These are phyloP conservation scores for Mimosa bimucronata DNA, from an alignment of 306 rosid species.

Conservation along the genomic window DNA sequence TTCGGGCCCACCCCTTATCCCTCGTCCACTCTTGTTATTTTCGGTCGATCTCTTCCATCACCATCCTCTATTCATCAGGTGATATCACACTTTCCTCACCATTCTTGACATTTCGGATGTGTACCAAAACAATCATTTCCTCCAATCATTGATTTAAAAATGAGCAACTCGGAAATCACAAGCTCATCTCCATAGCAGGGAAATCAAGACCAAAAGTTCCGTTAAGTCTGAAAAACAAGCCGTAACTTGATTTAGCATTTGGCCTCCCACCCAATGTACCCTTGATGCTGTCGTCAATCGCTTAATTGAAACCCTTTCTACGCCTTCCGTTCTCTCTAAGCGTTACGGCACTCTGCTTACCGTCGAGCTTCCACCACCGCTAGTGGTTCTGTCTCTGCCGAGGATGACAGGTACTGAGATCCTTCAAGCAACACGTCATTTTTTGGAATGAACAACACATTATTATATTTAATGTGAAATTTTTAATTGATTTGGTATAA, in stretches of 20 bases:
- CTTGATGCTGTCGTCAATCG: conserved; percentile 87
- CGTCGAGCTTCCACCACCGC: conserved; percentile 67
- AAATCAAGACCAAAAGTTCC: conserved; percentile 13
- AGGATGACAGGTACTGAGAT: conserved; percentile 82
- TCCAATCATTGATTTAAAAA: background rate
- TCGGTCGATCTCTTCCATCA: no score
- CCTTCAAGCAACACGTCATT: no score
- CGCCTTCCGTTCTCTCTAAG: conserved; percentile 83
- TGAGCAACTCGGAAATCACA: conserved; percentile 60
- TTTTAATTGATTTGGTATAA: no score
- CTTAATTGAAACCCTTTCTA: conserved; percentile 73
- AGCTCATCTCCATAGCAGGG: conserved; percentile 9
- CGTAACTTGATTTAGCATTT: conserved; percentile 63
- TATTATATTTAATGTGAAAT: no score
- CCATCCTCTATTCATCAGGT: background rate
- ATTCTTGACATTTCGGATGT: background rate
- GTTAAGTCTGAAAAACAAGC: conserved; percentile 30
- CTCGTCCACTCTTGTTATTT: no score
- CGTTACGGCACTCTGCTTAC: conserved; percentile 82
- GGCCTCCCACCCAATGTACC: conserved; percentile 96
- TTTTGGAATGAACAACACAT: no score
- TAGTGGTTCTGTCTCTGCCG: conserved; percentile 54
- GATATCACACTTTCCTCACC: background rate
- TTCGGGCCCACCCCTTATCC: no score
- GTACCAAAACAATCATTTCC: background rate